Conservation (phyloP, 305 asterid species). For the Ajuga reptans region DNA sequence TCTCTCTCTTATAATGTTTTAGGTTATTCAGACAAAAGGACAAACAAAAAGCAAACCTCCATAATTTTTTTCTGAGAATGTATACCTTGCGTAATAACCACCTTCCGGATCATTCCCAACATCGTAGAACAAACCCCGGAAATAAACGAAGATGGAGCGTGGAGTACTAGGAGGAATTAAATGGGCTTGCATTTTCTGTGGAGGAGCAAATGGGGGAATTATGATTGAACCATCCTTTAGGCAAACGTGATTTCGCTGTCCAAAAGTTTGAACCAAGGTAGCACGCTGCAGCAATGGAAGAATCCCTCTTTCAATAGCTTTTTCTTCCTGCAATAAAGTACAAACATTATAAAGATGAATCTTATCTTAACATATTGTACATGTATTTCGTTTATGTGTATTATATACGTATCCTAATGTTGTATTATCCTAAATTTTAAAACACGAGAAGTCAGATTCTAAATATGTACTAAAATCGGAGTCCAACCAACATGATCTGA, state of each 20-base stretch:
- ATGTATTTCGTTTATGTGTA: too few species aligned
- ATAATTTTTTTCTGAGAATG: too few species aligned
- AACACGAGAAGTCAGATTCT: too few species aligned
- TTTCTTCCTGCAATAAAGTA: slow-evolving; percentile 49
- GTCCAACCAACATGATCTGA: background rate
- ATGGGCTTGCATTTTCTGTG: slow-evolving; percentile 54
- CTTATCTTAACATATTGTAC: too few species aligned
- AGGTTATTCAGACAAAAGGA: too few species aligned
- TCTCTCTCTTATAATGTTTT: too few species aligned
- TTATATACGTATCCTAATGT: too few species aligned
- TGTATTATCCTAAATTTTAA: too few species aligned
- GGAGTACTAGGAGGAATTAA: slow-evolving; percentile 49
- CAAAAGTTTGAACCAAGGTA: slow-evolving; percentile 57
- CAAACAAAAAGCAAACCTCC: too few species aligned
- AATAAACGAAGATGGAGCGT: slow-evolving; percentile 54
- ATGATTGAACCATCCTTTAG: slow-evolving; percentile 46
- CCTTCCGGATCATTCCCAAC: slow-evolving; percentile 59
- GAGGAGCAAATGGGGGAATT: slow-evolving; percentile 59
- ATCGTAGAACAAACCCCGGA: slow-evolving; percentile 52
- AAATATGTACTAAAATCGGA: too few species aligned
- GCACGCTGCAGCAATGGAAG: slow-evolving; percentile 52
- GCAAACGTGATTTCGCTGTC: slow-evolving; percentile 54
- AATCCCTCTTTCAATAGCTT: slow-evolving; percentile 58
- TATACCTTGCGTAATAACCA: slow-evolving; percentile 59
- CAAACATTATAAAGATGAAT: background rate